These are phyloP conservation scores for Neurospora sp. DNA, from an alignment of 495 filamentous ascomycete species.

Conservation along the genomic window DNA sequence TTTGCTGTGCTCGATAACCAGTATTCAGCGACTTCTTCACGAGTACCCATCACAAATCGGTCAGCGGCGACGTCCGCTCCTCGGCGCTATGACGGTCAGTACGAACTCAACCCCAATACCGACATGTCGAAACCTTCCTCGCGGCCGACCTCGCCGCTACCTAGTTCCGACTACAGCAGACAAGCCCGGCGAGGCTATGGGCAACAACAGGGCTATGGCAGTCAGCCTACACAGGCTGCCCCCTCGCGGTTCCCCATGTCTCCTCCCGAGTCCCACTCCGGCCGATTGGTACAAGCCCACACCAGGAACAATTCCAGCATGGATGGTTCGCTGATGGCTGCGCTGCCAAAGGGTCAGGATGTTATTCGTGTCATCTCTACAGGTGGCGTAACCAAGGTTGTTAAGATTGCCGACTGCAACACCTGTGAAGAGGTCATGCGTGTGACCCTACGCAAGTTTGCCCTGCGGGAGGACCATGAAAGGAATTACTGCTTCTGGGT, in stretches of 20 bases:
- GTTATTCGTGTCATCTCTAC: constrained; percentile 88
- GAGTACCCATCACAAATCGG: constrained; percentile 39
- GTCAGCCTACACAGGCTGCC: constrained; percentile 21
- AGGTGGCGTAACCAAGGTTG: constrained; percentile 79
- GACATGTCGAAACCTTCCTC: constrained; percentile 47
- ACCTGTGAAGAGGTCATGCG: constrained; percentile 85
- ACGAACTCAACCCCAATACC: constrained; percentile 34
- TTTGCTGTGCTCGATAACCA: constrained; percentile 54
- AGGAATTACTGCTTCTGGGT: constrained; percentile 77
- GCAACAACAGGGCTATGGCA: constrained; percentile 30
- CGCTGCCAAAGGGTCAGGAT: constrained; percentile 66
- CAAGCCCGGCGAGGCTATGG: constrained; percentile 27
- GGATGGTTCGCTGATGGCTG: constrained; percentile 71
- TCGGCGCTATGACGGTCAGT: constrained; percentile 58
- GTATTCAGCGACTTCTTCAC: constrained; percentile 59
- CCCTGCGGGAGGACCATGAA: constrained; percentile 62
- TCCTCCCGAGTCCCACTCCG: constrained; percentile 28
- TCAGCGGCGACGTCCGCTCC: constrained; percentile 35
- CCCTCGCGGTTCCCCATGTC: constrained; percentile 28
- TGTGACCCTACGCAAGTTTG: constrained; percentile 73
- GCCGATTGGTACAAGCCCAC: constrained; percentile 40
- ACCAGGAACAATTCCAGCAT: constrained; percentile 59
- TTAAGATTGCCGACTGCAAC: constrained; percentile 80
- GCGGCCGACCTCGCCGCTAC: constrained; percentile 61
- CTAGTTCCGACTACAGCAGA: constrained; percentile 41